Percentiles rank a stretch among this genome's conserved stretches.
Conservation (phyloP, 2,329 filamentous ascomycete species). For the Paraconiothyrium sp. region DNA sequence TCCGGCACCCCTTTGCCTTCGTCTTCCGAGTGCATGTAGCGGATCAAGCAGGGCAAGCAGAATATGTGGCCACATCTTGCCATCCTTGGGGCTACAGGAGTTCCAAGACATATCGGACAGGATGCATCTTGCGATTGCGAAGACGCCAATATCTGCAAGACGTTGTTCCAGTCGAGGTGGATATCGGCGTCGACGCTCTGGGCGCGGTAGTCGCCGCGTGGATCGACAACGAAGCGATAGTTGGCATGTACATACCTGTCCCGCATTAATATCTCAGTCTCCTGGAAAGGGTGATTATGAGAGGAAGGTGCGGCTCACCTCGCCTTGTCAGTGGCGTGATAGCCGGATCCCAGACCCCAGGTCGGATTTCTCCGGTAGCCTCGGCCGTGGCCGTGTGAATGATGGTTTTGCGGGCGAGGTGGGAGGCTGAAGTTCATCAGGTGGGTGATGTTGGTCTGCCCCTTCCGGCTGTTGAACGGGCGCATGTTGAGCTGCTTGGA, state of each 20-base stretch:
- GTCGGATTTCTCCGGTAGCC: slow-evolving; percentile 72
- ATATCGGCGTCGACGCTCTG: slow-evolving; percentile 89
- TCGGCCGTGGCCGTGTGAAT: slow-evolving; percentile 64
- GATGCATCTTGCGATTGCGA: slow-evolving; percentile 86
- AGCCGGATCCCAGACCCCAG: slow-evolving; percentile 87
- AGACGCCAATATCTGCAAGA: slow-evolving; percentile 91
- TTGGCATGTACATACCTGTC: slow-evolving; percentile 88
- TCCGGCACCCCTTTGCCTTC: slow-evolving; percentile 65
- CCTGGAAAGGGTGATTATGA: background rate
- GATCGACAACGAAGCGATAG: slow-evolving; percentile 94
- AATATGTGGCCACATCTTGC: slow-evolving; percentile 97
- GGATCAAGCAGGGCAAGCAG: slow-evolving; percentile 89
- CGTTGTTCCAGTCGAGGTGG: slow-evolving; percentile 87
- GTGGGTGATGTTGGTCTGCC: slow-evolving; percentile 97
- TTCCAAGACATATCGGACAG: slow-evolving; percentile 94
- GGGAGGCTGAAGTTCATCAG: slow-evolving; percentile 90
- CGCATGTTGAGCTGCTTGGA: slow-evolving; percentile 66
- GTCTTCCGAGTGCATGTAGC: slow-evolving; percentile 90
- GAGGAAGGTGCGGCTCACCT: slow-evolving; percentile 60
- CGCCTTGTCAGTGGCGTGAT: slow-evolving; percentile 90
- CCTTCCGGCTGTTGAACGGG: slow-evolving; percentile 76
- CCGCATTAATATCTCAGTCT: slow-evolving; percentile 13
- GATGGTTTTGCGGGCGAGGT: slow-evolving; percentile 71
- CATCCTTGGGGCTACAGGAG: slow-evolving; percentile 94
- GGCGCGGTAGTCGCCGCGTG: slow-evolving; percentile 77